Evolutionary conservation across 495 filamentous ascomycete species (phyloP), one percentile per base, ranked within the genome.

Genomic region (Lasiosphaeriaceae sp.): DNA sequence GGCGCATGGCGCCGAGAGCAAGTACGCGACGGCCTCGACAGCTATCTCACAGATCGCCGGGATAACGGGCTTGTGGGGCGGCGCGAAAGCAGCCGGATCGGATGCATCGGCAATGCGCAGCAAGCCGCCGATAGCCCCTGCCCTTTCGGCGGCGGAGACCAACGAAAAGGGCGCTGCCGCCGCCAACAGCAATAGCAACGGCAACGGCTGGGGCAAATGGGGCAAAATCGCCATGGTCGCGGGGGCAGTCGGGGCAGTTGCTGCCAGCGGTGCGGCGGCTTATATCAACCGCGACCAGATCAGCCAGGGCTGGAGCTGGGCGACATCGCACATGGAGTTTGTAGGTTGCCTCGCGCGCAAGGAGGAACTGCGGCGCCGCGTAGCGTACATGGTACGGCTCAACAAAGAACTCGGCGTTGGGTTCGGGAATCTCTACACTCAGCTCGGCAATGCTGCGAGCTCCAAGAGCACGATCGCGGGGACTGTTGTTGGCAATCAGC

Each of bases 311-410:
- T 85, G 84, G 74, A 75, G 69, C 35, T 98, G 92, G 92, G 89
- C 89, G 16, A 84, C 86, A 11, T 90, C 88, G 16, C 95, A 98
- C 74, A 84, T 98, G n/a, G 91, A 92, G 67, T 98, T 98, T 62
- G 87, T 97, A 2, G 92, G 92, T 1, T 93, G 89, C 65, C 80
- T 98, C 3, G 85, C 87, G 56, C 84, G 90, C 21, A 81, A 80
- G 9, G 83, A 89, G 52, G 92, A 96, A 60, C 71, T 97, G 31
- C 81, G 83, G 44, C 77, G 79, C 56, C 83, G 94, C 5, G 74
- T 95, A 21, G 68, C 67, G 14, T 73, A 71, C 52, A 75, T 90
- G 66, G 74, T 80, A 14, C 71, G 73, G n/a, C 70, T 92, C 11
- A 76, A 83, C 37, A 66, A 66, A 24, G 73, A 79, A 52, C 70